These are phyloP conservation scores for Streptanthus diversifolius DNA, from an alignment of 345 rosid genomes.

Conservation along the genomic window DNA sequence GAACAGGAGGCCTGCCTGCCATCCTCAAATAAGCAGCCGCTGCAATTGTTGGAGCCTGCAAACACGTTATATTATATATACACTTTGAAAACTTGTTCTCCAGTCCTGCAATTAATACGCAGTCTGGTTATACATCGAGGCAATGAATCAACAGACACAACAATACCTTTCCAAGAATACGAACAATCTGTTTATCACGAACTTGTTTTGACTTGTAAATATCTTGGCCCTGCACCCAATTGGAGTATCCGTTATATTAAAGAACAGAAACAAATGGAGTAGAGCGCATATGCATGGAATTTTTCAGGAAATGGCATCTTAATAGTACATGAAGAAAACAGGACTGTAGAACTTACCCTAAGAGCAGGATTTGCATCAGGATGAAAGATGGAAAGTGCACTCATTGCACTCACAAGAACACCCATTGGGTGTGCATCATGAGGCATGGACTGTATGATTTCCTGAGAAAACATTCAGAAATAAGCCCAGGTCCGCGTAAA, in stretches of 20 bases:
- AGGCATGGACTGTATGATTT: conserved; percentile 89
- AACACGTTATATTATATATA: background rate
- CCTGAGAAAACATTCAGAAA: conserved; percentile 44
- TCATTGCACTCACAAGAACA: conserved; percentile 80
- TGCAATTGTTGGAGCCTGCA: conserved; percentile 75
- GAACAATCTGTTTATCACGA: conserved; percentile 88
- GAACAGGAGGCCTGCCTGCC: conserved; percentile 87
- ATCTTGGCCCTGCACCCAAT: conserved; percentile 32
- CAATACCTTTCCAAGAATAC: conserved; percentile 83
- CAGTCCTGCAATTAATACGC: background rate
- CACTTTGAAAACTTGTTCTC: background rate
- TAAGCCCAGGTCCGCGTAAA: background rate
- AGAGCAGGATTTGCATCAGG: conserved; percentile 99
- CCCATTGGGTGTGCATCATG: conserved; percentile 95
- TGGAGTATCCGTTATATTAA: background rate
- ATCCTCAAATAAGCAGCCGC: conserved; percentile 84
- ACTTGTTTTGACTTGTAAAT: conserved; percentile 75
- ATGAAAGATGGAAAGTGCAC: conserved; percentile 85
- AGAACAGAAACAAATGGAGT: background rate
- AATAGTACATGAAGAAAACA: background rate
- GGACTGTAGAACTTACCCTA: conserved; percentile 44
- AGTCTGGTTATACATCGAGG: background rate
- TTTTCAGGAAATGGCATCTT: background rate
- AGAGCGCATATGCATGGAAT: background rate
- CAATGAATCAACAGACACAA: background rate